Evolutionary conservation across 2,329 filamentous ascomycete genomes (phyloP), one percentile per base, ranked within the genome.

Genomic region (Aspergillus jensenii): DNA sequence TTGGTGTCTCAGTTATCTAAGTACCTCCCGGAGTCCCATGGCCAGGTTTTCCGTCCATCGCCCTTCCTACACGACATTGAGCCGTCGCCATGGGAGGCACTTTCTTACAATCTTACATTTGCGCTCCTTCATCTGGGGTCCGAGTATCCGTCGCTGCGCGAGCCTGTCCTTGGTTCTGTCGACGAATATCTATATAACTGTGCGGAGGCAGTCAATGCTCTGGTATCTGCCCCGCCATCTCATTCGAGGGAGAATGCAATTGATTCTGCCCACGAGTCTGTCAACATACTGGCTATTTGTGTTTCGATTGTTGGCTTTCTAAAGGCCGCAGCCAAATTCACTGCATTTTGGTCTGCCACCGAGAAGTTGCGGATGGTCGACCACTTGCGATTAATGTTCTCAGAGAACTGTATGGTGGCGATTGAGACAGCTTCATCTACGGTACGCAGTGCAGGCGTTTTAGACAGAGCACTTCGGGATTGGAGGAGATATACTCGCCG

Each of bases 221-320:
- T 84, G 78, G 51, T 85, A 78, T 64, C 80, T 78, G 52, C 82
- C 79, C 63, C 84, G 37, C 81, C 82, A 40, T 83, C 85, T 49
- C 84, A 85, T 55, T 74, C 88, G 12, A 87, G 76, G 56, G 66
- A 72, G 37, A 77, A 75, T 17, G 69, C 71, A 15, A 62, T 67
- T 45, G 67, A 66, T 23, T 67, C 68, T 9, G 59, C 65, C n/a
- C 72, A 89, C 55, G 86, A 90, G 67, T 86, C 87, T 52, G 80
- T 89, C 55, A 81, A 86, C 27, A 85, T 90, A 52, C 86, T 91
- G 52, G 91, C 89, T 17, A 85, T 96, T 63, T 86, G 90, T 6
- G 85, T 96, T 48, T 93, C 93, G 0, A 79, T 99, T n/a, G 77
- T 96, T 23, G 96, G 95, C 0, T 97, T 99, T 70, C 77, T 99